phyloP scores from a whole-genome alignment of 208 protist species.

The Crithidia mellificae region DNA sequence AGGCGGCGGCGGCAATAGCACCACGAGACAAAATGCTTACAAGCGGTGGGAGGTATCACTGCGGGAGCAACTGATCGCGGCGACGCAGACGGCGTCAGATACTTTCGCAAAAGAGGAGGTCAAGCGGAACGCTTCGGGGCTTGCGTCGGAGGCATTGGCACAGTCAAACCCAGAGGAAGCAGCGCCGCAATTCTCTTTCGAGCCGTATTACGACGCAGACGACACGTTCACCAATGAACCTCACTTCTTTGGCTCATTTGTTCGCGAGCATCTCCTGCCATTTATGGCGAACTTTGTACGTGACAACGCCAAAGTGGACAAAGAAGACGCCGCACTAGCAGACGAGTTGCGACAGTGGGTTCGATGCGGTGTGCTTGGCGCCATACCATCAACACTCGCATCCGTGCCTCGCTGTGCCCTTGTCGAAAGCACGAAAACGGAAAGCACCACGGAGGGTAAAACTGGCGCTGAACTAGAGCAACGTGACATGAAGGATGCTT shows the following conservation, averaged over 20 bases:
- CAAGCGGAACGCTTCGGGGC: too few relatives aligned
- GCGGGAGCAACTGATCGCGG: conserved; percentile 1
- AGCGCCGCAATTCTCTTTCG: background rate
- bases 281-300: background rate
- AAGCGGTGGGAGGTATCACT: conserved; percentile 11
- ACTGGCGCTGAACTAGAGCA: too few relatives aligned
- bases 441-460: background rate
- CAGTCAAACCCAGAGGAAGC: too few relatives aligned
- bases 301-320: background rate
- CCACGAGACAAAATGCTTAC: conserved; percentile 7
- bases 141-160: too few relatives aligned
- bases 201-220: background rate
- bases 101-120: background rate
- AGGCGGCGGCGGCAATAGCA: too few relatives aligned
- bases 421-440: background rate
- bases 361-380: background rate
- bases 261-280: conserved; percentile 15
- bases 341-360: conserved; percentile 5
- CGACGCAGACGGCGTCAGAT: background rate
- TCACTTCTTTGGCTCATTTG: conserved; percentile 23
- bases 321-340: background rate
- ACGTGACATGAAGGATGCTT: too few relatives aligned
- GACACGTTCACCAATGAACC: conserved; percentile 19
- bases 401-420: background rate
- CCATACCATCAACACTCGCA: background rate